phyloP scores from a whole-genome alignment of 148 eudicot genomes.

The Vaccinium myrtillus region DNA sequence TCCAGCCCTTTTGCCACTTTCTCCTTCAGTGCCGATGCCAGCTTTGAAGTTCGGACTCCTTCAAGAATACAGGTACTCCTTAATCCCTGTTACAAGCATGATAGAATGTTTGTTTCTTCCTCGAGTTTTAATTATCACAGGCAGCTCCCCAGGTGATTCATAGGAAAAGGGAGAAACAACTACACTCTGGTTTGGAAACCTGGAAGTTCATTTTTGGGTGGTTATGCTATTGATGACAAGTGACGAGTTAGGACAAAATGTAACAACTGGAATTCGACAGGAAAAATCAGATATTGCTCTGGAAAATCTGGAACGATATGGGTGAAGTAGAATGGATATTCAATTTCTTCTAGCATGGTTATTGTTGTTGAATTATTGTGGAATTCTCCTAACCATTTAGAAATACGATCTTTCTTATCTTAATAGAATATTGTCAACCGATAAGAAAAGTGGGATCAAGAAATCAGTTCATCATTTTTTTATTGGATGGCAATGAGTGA shows the following conservation, averaged over 20 bases:
- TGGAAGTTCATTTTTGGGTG: neutral
- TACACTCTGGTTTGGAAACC: neutral
- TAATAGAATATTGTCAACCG: neutral
- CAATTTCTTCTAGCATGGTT: neutral
- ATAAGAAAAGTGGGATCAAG: neutral
- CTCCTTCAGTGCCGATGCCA: constrained; percentile 80
- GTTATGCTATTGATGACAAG: neutral
- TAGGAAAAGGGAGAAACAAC: neutral
- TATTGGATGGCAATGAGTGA: neutral
- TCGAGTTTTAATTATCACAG: neutral
- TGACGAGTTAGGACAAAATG: neutral
- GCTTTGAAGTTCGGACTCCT: constrained; percentile 80
- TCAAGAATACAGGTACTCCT: constrained; percentile 84
- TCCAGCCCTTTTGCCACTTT: constrained; percentile 76
- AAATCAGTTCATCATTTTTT: neutral
- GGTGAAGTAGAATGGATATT: neutral
- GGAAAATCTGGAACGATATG: neutral
- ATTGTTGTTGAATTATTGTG: neutral
- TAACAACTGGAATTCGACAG: neutral
- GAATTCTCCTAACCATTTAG: neutral
- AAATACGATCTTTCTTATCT: neutral
- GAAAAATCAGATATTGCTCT: neutral
- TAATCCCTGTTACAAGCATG: constrained; percentile 12
- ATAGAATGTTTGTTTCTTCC: neutral
- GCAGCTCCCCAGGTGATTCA: neutral